Percentiles rank a stretch among this genome's conserved stretches.
Conservation (phyloP, 768 basidiomycete genomes). For the Auricularia auricula-judae region DNA sequence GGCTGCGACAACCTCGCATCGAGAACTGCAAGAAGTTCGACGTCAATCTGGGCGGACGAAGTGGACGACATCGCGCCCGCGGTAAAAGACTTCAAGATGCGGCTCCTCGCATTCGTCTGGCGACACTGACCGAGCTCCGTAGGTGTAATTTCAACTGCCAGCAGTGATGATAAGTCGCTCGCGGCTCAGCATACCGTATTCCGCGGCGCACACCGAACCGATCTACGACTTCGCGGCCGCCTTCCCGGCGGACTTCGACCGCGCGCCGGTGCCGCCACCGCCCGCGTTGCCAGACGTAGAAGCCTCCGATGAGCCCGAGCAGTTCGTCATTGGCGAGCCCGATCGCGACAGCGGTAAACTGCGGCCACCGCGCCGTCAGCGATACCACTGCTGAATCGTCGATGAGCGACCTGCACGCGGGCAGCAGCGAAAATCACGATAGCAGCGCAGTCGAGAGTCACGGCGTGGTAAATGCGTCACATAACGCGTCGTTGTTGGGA, state of each 20-base stretch:
- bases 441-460: no score
- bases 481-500: no score
- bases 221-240: not conserved
- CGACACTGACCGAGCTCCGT: not conserved
- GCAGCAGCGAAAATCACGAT: no score
- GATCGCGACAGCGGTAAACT: no score
- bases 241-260: not conserved
- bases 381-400: no score
- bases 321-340: no score
- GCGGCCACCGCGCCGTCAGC: no score
- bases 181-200: not conserved
- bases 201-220: not conserved
- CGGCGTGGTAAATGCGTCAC: no score
- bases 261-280: not conserved
- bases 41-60: constrained; percentile 39
- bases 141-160: not conserved
- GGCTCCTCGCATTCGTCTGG: constrained; percentile 43
- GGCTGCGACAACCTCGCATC: constrained; percentile 90
- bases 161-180: not conserved
- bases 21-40: constrained; percentile 93
- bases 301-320: no score
- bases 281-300: not conserved
- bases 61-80: constrained; percentile 16
- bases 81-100: constrained; percentile 44
- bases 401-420: no score